A percentile compares a stretch with the other conserved stretches of the same genome.
phyloP scores from a whole-genome alignment of 768 basidiomycete species.

The Rhizopogon vulgaris region DNA sequence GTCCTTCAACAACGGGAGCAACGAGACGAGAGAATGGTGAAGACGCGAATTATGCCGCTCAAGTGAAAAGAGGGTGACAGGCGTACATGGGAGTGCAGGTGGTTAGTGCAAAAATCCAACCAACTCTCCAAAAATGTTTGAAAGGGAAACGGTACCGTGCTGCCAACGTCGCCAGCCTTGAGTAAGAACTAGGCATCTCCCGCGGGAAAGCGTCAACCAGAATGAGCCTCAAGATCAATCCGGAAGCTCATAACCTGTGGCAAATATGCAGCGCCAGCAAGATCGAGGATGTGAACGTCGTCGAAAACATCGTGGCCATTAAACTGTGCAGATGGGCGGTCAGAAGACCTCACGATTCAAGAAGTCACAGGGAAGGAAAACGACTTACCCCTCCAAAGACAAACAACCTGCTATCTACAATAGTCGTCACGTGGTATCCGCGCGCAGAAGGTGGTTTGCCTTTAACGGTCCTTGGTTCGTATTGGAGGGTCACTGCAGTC shows the following conservation, averaged over 20 bases:
- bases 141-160: no score
- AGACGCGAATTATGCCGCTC: no score
- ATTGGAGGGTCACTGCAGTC: constrained; percentile 70
- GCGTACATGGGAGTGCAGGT: no score
- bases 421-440: constrained; percentile 79
- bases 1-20: no score
- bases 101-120: no score
- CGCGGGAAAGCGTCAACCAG: not conserved
- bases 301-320: constrained; percentile 81
- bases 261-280: constrained; percentile 82
- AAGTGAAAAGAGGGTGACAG: no score
- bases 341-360: not conserved
- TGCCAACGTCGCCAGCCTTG: no score
- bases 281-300: constrained; percentile 80
- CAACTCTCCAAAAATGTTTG: no score
- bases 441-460: constrained; percentile 69
- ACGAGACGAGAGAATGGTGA: no score
- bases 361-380: not conserved
- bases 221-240: constrained; percentile 31
- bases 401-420: constrained; percentile 82
- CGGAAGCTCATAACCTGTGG: constrained; percentile 82
- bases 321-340: constrained; percentile 27
- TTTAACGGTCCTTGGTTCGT: constrained; percentile 62
- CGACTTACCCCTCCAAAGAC: constrained; percentile 65
- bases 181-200: no score